Evolutionary conservation across 1,284 basidiomycete genomes (phyloP).

Genomic region (Fomitopsis pinicola): DNA sequence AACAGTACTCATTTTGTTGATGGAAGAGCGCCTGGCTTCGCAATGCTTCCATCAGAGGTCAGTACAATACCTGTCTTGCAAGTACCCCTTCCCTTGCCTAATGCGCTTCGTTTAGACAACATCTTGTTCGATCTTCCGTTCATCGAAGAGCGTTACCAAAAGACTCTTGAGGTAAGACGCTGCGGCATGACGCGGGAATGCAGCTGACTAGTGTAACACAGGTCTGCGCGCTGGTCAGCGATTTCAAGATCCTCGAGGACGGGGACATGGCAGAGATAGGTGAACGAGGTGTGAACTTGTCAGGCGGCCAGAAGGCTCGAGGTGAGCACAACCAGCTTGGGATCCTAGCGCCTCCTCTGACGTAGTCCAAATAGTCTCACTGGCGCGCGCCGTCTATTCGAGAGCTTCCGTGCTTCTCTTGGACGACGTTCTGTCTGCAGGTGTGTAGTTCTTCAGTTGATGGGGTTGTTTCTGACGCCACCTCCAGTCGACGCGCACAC

Average conservation of each 20-base stretch:
- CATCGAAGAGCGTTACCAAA: conserved; percentile 73
- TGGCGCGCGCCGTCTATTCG: conserved; percentile 93
- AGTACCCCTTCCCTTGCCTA: background rate
- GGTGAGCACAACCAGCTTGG: conserved; percentile 35
- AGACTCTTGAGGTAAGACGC: conserved; percentile 57
- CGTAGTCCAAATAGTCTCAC: conserved; percentile 46
- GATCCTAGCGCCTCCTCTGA: conserved; percentile 1
- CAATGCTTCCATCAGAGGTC: conserved; percentile 88
- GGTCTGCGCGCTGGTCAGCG: conserved; percentile 65
- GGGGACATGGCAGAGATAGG: conserved; percentile 92
- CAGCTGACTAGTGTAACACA: background rate
- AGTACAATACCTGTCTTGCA: background rate
- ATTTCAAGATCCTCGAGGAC: conserved; percentile 90
- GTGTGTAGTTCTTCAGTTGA: conserved; percentile 27
- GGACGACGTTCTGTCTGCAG: conserved; percentile 84
- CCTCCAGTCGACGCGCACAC: conserved; percentile 79
- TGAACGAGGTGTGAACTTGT: conserved; percentile 83
- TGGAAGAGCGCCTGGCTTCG: conserved; percentile 73
- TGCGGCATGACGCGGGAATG: conserved; percentile 20
- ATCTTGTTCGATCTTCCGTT: conserved; percentile 88
- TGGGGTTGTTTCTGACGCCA: conserved; percentile 1
- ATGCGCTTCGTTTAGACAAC: conserved; percentile 54
- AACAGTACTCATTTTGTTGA: background rate
- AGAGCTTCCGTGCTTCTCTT: conserved; percentile 81
- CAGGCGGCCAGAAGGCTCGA: conserved; percentile 94